Conservation (phyloP, 192 early-diverging fungal genomes). For the Haplosporangium gracile region DNA sequence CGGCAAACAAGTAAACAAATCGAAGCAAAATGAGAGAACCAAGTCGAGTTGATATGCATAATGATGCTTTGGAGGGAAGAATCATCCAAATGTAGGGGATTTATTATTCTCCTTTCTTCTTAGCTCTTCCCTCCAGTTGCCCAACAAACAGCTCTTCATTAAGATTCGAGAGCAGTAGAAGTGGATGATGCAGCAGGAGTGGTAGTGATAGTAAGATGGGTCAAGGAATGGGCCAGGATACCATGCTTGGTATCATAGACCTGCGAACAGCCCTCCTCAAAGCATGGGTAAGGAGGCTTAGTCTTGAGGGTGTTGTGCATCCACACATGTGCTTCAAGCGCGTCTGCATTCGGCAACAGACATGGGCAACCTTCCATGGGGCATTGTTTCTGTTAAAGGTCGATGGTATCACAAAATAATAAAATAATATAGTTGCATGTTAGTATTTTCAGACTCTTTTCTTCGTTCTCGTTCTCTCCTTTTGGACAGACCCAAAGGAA, state of each 20-base stretch:
- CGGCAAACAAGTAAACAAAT: neutral
- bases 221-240: conserved; percentile 42
- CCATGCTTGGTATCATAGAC: conserved; percentile 51
- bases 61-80: neutral
- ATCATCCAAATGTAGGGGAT: neutral
- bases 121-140: neutral
- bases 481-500: neutral
- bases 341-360: conserved; percentile 36
- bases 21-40: neutral
- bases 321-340: conserved; percentile 45
- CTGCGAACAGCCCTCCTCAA: conserved; percentile 46
- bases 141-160: neutral
- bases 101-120: neutral
- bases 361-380: conserved; percentile 37
- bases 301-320: conserved; percentile 56
- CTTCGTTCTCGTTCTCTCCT: neutral
- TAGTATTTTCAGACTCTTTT: conserved; percentile 2
- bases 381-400: conserved; percentile 43
- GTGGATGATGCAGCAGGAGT: neutral
- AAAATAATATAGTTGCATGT: neutral
- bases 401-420: neutral
- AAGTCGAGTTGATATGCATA: neutral
- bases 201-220: conserved; percentile 24
- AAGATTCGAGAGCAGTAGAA: neutral
- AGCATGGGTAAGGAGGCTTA: conserved; percentile 52